Conservation (phyloP, 805 yeast species). For the Starmera dryadoides region DNA sequence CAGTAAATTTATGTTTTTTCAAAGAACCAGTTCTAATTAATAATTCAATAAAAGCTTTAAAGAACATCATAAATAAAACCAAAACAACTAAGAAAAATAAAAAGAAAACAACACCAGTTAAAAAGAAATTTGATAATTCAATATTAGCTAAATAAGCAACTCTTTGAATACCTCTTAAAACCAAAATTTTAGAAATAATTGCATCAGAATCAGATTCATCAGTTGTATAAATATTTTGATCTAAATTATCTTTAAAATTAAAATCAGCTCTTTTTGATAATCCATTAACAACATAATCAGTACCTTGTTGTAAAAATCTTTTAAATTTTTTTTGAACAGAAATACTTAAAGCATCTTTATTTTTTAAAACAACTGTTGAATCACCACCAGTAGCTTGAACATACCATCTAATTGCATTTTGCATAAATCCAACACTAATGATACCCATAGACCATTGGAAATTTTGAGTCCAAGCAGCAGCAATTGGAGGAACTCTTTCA, state of each 20-base stretch:
- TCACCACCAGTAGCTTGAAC: constrained; percentile 91
- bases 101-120: constrained; percentile 82
- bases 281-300: constrained; percentile 12
- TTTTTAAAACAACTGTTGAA: constrained; percentile 66
- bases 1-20: constrained; percentile 56
- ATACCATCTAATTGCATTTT: constrained; percentile 84
- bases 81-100: constrained; percentile 65
- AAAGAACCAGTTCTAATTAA: constrained; percentile 50
- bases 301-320: constrained; percentile 5
- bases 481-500: constrained; percentile 87
- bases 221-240: constrained; percentile 52
- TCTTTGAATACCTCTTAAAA: constrained; percentile 87
- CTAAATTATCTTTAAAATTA: constrained; percentile 43
- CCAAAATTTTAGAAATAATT: constrained; percentile 61
- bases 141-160: constrained; percentile 80
- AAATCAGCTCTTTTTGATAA: constrained; percentile 33
- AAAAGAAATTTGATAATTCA: constrained; percentile 78
- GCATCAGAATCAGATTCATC: constrained; percentile 55
- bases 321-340: constrained; percentile 65
- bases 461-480: constrained; percentile 96
- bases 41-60: constrained; percentile 65
- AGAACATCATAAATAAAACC: constrained; percentile 46
- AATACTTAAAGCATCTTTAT: constrained; percentile 61
- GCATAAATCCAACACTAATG: constrained; percentile 70
- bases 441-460: constrained; percentile 96